These are phyloP conservation scores for Geosmithia putterillii DNA, from an alignment of 2,329 filamentous ascomycete genomes.

Conservation along the genomic window DNA sequence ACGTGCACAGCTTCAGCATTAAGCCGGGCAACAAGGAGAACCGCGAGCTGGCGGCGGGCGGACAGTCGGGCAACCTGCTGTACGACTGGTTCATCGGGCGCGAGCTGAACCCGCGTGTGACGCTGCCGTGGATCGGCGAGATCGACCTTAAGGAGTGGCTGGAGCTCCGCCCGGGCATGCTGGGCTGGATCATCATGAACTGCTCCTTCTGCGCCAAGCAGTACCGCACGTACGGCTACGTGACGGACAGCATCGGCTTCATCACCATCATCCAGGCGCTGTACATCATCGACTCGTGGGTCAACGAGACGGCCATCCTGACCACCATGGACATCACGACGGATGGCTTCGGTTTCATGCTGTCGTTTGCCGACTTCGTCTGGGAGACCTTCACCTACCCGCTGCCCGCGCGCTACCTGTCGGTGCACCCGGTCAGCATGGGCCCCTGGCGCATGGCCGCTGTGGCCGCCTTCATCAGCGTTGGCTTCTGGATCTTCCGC, in stretches of 20 bases:
- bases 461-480: conserved; percentile 53
- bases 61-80: conserved; percentile 69
- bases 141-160: conserved; percentile 85
- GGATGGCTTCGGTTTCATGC: conserved; percentile 92
- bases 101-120: conserved; percentile 81
- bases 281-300: conserved; percentile 75
- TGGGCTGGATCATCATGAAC: conserved; percentile 81
- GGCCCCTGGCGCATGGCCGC: conserved; percentile 52
- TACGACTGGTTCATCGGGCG: conserved; percentile 98
- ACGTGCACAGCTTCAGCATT: conserved; percentile 71
- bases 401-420: conserved; percentile 72
- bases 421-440: conserved; percentile 69
- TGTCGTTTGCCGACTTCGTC: conserved; percentile 80
- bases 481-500: conserved; percentile 87
- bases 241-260: conserved; percentile 78
- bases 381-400: conserved; percentile 91
- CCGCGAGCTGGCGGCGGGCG: conserved; percentile 72
- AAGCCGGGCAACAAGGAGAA: conserved; percentile 59
- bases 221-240: conserved; percentile 69
- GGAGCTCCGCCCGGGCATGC: conserved; percentile 83
- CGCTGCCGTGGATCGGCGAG: conserved; percentile 66
- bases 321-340: conserved; percentile 92
- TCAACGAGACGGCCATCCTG: conserved; percentile 78
- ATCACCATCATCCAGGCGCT: conserved; percentile 65
- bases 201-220: conserved; percentile 77